Evolutionary conservation across 768 basidiomycete species (phyloP), one percentile per base, ranked within the genome.

Genomic region (Thelephora aurantiotincta): DNA sequence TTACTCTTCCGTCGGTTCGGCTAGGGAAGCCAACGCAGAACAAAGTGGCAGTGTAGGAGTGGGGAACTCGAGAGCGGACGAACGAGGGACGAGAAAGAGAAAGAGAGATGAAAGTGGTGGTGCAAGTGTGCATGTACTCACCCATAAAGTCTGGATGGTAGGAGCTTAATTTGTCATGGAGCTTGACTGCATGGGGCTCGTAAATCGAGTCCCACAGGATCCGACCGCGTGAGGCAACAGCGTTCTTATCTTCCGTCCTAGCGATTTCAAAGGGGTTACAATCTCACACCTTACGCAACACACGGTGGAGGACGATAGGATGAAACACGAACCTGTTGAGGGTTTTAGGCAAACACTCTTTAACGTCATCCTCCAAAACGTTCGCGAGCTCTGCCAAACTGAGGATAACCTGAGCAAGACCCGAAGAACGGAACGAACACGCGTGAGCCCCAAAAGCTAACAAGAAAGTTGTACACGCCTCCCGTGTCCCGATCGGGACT

Each of bases 81-180:
- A 14, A 22, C 23, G 54, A 9, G 19, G 44, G 41, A 38, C 26
- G 48, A 44, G 44, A 42, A 33, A 26, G 36, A 33, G 43, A 13
- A 51, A 37, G 37, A 46, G 35, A 37, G 47, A 48, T 36, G 33
- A 34, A 49, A 36, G 45, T 43, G 38, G 30, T 44, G 46, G 20
- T 44, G 50, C 22, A 18, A 9, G 42, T 41, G 44, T 38, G n/a
- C n/a, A 35, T 51, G 61, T 58, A 78, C 86, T 69, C 65, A 90
- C 87, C 71, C 63, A 91, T 89, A 69, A 94, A 87, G 71, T 94
- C 91, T 51, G 91, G 91, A 65, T 94, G 91, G 68, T 89, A 87
- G 48, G 76, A 73, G 60, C 73, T 80, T 53, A 94, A 73, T 69
- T 91, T 94, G 68, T 78, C 69, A 65, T 88, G 76, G 60, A 94